These are phyloP conservation scores for Aurifilum marmelostoma DNA, from an alignment of 2,329 filamentous ascomycete genomes.

Conservation along the genomic window DNA sequence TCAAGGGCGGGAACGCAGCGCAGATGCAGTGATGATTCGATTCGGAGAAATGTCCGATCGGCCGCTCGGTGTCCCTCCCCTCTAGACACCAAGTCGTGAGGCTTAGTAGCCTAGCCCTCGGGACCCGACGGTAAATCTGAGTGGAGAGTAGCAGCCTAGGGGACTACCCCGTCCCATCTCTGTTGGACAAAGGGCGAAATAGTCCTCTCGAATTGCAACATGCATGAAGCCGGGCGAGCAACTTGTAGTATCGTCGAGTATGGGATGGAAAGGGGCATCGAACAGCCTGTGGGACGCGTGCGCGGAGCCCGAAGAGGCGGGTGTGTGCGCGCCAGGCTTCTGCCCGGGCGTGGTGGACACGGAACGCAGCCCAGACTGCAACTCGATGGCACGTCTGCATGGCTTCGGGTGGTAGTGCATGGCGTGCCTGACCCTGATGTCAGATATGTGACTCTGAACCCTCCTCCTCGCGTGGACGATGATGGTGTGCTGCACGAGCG, in stretches of 20 bases:
- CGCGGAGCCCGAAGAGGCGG: constrained; percentile 13
- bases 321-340: neutral
- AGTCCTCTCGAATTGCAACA: constrained; percentile 10
- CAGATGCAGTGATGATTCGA: neutral
- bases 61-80: neutral
- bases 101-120: constrained; percentile 8
- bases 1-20: neutral
- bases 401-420: constrained; percentile 5
- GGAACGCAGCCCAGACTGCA: neutral
- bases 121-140: constrained; percentile 8
- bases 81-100: neutral
- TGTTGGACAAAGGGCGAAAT: neutral
- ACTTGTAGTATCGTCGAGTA: neutral
- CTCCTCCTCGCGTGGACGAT: neutral
- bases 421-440: constrained; percentile 5
- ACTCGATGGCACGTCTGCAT: neutral
- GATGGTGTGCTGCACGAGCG: neutral
- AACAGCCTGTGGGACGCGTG: neutral
- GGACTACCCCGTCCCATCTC: neutral
- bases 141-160: neutral
- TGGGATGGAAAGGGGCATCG: neutral
- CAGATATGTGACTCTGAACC: neutral
- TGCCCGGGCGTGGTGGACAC: neutral
- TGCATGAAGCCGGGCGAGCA: neutral
- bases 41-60: neutral